Percentiles rank a stretch among this genome's conserved stretches.
These are phyloP conservation scores for Aspergillus melleus DNA, from an alignment of 2,329 filamentous ascomycete species.

Conservation along the genomic window DNA sequence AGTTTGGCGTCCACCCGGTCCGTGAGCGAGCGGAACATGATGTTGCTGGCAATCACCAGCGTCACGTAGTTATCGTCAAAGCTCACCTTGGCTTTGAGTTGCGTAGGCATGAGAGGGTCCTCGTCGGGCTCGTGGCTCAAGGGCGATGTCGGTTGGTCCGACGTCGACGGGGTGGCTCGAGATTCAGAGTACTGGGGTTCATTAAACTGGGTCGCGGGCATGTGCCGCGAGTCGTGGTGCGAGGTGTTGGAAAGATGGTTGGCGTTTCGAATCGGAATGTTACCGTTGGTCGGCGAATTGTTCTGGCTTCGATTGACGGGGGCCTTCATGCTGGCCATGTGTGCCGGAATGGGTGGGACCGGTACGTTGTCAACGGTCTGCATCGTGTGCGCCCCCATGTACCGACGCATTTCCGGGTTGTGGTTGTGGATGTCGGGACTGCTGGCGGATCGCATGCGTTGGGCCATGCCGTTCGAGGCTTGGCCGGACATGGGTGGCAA, in stretches of 20 bases:
- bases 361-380: slow-evolving; percentile 60
- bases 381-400: slow-evolving; percentile 57
- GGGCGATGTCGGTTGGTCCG: slow-evolving; percentile 36
- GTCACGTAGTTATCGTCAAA: slow-evolving; percentile 91
- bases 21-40: slow-evolving; percentile 87
- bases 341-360: slow-evolving; percentile 74
- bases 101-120: slow-evolving; percentile 60
- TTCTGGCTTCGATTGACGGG: slow-evolving; percentile 75
- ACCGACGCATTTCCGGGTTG: slow-evolving; percentile 50
- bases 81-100: slow-evolving; percentile 94
- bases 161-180: slow-evolving; percentile 26
- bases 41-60: slow-evolving; percentile 93
- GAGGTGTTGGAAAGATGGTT: slow-evolving; percentile 63
- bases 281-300: slow-evolving; percentile 71
- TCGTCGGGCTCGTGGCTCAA: slow-evolving; percentile 34
- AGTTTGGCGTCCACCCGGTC: slow-evolving; percentile 97
- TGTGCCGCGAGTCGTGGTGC: slow-evolving; percentile 54
- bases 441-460: slow-evolving; percentile 85
- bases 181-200: slow-evolving; percentile 40
- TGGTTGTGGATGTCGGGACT: slow-evolving; percentile 86
- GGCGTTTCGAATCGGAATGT: slow-evolving; percentile 67
- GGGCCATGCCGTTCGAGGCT: slow-evolving; percentile 55
- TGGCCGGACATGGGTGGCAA: slow-evolving; percentile 68
- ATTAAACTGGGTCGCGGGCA: slow-evolving; percentile 37
- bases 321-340: slow-evolving; percentile 60